Conservation (phyloP, 495 filamentous ascomycete species). For the Polyplosphaeria fusca region DNA sequence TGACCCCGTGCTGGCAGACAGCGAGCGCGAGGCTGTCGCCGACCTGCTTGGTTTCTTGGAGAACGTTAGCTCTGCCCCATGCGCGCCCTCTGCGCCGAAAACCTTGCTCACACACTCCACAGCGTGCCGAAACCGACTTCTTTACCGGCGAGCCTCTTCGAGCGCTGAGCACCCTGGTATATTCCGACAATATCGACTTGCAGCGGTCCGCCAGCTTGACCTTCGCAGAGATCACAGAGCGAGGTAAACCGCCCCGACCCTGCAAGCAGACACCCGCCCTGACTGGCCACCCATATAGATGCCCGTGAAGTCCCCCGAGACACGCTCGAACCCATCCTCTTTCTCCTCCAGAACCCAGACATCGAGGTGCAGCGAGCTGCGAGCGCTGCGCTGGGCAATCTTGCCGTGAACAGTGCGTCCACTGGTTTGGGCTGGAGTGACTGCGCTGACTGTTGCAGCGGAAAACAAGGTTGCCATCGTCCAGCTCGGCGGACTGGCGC, state of each 20-base stretch:
- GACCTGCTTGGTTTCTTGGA: constrained; percentile 93
- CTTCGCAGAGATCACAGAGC: constrained; percentile 97
- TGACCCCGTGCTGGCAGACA: constrained; percentile 92
- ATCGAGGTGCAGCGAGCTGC: constrained; percentile 97
- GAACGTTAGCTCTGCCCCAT: constrained; percentile 84
- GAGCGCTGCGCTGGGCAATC: constrained; percentile 91
- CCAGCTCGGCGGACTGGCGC: constrained; percentile 79
- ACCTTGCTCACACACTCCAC: constrained; percentile 32
- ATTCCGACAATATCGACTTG: constrained; percentile 97
- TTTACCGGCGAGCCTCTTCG: constrained; percentile 95
- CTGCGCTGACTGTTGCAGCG: constrained; percentile 60
- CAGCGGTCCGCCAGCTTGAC: constrained; percentile 97
- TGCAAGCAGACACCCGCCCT: too few relatives aligned
- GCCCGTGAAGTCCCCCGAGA: constrained; percentile 92
- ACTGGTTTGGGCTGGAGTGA: constrained; percentile 2
- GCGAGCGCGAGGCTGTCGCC: constrained; percentile 94
- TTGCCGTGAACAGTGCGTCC: constrained; percentile 91
- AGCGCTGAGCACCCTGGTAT: constrained; percentile 91
- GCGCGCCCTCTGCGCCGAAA: neutral
- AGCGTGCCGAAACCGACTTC: constrained; percentile 96
- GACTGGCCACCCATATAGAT: too few relatives aligned
- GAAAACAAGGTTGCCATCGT: constrained; percentile 98
- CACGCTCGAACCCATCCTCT: constrained; percentile 92
- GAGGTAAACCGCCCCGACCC: constrained; percentile 61
- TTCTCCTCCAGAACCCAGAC: constrained; percentile 88